Evolutionary conservation across 257 asterid genomes (phyloP).

Genomic region (Plectranthus barbatus): DNA sequence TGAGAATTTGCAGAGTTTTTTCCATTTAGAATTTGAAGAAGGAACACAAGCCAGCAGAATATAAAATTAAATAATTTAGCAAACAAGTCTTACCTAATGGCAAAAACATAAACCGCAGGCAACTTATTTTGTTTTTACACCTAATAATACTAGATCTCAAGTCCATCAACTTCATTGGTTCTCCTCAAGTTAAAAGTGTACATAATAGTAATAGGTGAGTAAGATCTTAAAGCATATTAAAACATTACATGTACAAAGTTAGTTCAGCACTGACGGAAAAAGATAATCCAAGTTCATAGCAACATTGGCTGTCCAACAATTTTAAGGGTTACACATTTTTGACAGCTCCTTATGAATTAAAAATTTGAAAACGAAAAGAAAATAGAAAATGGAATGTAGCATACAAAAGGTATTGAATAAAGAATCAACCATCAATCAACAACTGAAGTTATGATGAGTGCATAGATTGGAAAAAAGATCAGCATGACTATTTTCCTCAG

Average conservation of each 20-base stretch:
- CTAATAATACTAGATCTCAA: neutral
- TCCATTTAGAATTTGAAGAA: neutral
- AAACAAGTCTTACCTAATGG: neutral
- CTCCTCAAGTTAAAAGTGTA: neutral
- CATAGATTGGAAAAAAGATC: neutral
- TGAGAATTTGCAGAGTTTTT: neutral
- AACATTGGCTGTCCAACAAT: neutral
- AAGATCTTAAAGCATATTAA: neutral
- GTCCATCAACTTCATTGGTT: neutral
- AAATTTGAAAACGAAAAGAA: neutral
- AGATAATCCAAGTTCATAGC: neutral
- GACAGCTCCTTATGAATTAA: neutral
- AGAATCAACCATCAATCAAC: neutral
- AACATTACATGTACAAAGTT: neutral
- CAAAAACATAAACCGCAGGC: neutral
- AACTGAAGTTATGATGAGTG: neutral
- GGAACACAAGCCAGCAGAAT: neutral
- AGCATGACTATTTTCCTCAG: neutral
- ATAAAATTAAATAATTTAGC: neutral
- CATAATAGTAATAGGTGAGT: neutral
- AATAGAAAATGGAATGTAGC: neutral
- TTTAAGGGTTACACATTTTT: neutral
- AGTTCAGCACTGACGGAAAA: neutral
- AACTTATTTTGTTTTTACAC: neutral
- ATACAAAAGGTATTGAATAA: neutral